phyloP scores from a whole-genome alignment of 2,329 filamentous ascomycete species.

The Neocucurbitaria cava region DNA sequence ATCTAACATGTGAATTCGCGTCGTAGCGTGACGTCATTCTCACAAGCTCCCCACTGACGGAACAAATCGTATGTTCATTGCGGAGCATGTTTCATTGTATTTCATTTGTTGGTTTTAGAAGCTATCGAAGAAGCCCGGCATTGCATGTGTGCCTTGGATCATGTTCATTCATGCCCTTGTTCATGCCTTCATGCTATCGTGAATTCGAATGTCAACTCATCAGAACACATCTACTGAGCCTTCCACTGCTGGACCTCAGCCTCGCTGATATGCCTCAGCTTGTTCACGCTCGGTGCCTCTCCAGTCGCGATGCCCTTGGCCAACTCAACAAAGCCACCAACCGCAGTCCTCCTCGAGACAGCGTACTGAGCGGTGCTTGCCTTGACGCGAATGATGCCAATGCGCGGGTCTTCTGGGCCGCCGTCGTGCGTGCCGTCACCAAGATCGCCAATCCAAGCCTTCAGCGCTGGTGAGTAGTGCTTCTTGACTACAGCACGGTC shows the following conservation, averaged over 20 bases:
- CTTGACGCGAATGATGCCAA: constrained; percentile 80
- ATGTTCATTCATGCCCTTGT: not conserved
- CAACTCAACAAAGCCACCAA: constrained; percentile 72
- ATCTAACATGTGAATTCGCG: constrained; percentile 9
- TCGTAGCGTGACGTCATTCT: constrained; percentile 15
- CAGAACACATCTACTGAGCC: constrained; percentile 31
- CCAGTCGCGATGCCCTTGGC: constrained; percentile 79
- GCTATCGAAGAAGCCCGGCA: not conserved
- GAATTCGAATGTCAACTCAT: not conserved
- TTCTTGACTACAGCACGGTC: constrained; percentile 73
- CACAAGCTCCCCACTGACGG: not conserved
- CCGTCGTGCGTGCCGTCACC: constrained; percentile 82
- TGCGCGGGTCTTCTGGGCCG: constrained; percentile 79
- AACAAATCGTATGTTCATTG: not conserved
- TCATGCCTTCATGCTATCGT: not conserved
- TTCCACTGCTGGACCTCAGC: constrained; percentile 46
- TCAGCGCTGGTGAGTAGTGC: constrained; percentile 72
- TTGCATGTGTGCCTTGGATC: not conserved
- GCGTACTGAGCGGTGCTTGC: constrained; percentile 76
- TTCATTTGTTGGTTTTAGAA: not conserved
- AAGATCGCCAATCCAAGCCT: constrained; percentile 87
- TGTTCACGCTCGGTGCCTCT: constrained; percentile 74
- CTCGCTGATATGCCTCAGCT: constrained; percentile 74
- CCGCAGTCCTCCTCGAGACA: constrained; percentile 65
- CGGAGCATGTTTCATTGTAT: not conserved